These are phyloP conservation scores for Turnera subulata DNA, from an alignment of 345 rosid species.

Conservation along the genomic window DNA sequence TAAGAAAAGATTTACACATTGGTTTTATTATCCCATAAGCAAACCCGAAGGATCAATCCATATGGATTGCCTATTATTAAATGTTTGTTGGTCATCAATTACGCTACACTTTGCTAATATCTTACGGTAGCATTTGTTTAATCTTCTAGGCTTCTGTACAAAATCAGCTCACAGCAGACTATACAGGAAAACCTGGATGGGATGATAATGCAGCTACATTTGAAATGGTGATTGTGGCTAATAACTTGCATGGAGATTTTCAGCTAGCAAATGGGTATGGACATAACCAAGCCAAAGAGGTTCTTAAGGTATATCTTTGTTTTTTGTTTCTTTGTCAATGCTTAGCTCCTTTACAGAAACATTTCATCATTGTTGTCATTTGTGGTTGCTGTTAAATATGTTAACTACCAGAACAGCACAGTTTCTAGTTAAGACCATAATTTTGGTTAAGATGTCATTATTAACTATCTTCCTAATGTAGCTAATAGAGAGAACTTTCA, in stretches of 20 bases:
- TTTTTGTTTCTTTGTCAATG: neutral
- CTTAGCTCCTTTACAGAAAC: neutral
- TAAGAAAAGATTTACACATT: too few relatives aligned
- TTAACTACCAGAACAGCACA: neutral
- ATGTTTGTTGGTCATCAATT: slow-evolving; percentile 2
- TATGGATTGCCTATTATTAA: slow-evolving; percentile 3
- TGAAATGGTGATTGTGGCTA: slow-evolving; percentile 50
- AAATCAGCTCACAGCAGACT: slow-evolving; percentile 58
- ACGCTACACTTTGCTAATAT: slow-evolving; percentile 5
- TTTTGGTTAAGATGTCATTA: neutral
- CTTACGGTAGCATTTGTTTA: slow-evolving; percentile 22
- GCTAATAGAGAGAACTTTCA: neutral
- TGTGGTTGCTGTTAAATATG: slow-evolving; percentile 3
- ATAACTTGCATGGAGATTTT: slow-evolving; percentile 71
- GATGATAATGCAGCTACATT: slow-evolving; percentile 65
- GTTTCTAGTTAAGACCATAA: neutral
- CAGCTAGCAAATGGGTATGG: slow-evolving; percentile 72
- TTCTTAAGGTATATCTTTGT: slow-evolving; percentile 47
- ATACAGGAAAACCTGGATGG: slow-evolving; percentile 66
- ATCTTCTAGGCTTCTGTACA: slow-evolving; percentile 43
- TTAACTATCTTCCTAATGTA: neutral
- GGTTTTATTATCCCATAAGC: too few relatives aligned
- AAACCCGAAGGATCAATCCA: neutral
- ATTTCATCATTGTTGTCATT: neutral
- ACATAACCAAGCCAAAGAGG: slow-evolving; percentile 47